Conservation (phyloP, 805 yeast genomes). For the Hanseniaspora pseudoguilliermondii region DNA sequence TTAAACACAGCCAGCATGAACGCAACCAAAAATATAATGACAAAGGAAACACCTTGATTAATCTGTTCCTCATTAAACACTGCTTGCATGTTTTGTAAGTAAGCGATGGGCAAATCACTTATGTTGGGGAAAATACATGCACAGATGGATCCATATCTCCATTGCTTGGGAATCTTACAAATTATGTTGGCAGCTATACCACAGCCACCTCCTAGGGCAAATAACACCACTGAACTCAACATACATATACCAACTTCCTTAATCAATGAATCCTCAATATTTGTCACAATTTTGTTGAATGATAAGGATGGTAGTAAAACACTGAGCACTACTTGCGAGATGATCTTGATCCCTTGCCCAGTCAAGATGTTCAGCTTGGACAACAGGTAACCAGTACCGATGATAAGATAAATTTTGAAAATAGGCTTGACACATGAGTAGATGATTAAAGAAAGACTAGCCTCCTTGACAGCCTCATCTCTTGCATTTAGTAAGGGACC, state of each 20-base stretch:
- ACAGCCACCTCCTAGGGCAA: conserved; percentile 36
- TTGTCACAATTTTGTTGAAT: conserved; percentile 48
- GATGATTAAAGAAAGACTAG: conserved; percentile 15
- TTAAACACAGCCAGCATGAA: conserved; percentile 59
- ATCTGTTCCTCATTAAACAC: conserved; percentile 49
- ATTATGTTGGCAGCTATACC: conserved; percentile 27
- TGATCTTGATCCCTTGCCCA: conserved; percentile 48
- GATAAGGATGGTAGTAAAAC: conserved; percentile 56
- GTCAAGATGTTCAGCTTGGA: conserved; percentile 48
- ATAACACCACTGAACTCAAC: conserved; percentile 39
- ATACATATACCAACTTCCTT: conserved; percentile 57
- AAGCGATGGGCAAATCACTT: conserved; percentile 67
- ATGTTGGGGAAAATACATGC: conserved; percentile 67
- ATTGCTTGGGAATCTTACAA: conserved; percentile 45
- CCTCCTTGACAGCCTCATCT: neutral
- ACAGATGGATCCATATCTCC: conserved; percentile 59
- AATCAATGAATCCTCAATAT: conserved; percentile 50
- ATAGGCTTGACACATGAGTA: conserved; percentile 60
- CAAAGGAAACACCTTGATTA: conserved; percentile 68
- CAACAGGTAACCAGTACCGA: conserved; percentile 50
- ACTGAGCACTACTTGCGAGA: conserved; percentile 51
- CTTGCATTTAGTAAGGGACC: neutral
- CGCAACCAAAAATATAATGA: conserved; percentile 60
- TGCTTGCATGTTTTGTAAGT: conserved; percentile 52
- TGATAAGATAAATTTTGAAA: conserved; percentile 59